Evolutionary conservation across 495 filamentous ascomycete genomes (phyloP).

Genomic region (Xylaria bambusicola): DNA sequence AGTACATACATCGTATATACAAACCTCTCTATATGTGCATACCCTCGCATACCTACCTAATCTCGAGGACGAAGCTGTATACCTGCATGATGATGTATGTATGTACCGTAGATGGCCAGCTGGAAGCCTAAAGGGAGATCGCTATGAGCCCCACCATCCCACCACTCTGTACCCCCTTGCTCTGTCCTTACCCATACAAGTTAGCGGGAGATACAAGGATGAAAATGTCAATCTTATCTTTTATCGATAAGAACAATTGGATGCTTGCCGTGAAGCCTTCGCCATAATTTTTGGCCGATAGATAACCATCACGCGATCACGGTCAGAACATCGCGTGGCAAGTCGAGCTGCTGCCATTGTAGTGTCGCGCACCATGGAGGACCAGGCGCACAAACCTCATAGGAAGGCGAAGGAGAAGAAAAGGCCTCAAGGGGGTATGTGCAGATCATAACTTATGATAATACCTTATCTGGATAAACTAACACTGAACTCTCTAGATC

Average conservation of each 20-base stretch:
- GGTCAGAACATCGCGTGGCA: slow-evolving; percentile 5
- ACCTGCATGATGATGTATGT: no score
- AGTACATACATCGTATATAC: no score
- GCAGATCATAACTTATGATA: background rate
- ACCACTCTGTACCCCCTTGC: background rate
- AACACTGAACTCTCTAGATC: slow-evolving; percentile 46
- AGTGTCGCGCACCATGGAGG: slow-evolving; percentile 60
- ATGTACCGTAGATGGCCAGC: no score
- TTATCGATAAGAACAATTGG: slow-evolving; percentile 17
- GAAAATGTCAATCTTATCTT: background rate
- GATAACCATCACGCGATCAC: background rate
- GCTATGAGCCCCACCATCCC: background rate
- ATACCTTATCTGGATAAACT: slow-evolving; percentile 8
- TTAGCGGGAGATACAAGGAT: background rate
- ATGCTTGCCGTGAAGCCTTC: background rate
- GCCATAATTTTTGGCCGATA: slow-evolving; percentile 6
- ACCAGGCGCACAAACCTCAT: slow-evolving; percentile 84
- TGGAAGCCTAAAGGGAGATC: no score
- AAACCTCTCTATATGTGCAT: no score
- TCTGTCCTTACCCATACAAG: background rate
- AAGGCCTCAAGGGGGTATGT: slow-evolving; percentile 57
- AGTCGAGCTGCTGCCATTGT: background rate
- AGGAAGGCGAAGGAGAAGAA: slow-evolving; percentile 90
- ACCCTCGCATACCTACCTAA: no score
- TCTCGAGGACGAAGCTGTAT: no score